A percentile compares a stretch with the other conserved stretches of the same genome.
These are phyloP conservation scores for Suillus tomentosus DNA, from an alignment of 768 basidiomycete genomes.

Conservation along the genomic window DNA sequence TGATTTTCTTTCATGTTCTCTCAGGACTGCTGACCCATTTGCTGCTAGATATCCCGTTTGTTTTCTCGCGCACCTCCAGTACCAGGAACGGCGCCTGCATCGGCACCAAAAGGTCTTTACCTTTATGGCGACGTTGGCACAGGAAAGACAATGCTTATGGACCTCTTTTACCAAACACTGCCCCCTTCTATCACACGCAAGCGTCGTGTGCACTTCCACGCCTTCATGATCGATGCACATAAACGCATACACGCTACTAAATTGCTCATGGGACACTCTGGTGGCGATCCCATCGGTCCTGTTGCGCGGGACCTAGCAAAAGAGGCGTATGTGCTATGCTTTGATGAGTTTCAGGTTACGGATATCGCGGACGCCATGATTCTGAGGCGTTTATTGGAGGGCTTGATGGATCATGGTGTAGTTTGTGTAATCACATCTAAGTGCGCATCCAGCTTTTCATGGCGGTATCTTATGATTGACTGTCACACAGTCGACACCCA, in stretches of 20 bases:
- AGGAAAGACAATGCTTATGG: slow-evolving; percentile 99
- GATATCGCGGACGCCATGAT: slow-evolving; percentile 99
- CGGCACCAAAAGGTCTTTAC: slow-evolving; percentile 85
- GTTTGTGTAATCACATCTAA: slow-evolving; percentile 97
- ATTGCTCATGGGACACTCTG: slow-evolving; percentile 61
- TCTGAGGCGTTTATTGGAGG: slow-evolving; percentile 83
- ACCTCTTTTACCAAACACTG: slow-evolving; percentile 88
- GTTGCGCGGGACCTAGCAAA: slow-evolving; percentile 86
- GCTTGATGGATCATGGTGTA: slow-evolving; percentile 84
- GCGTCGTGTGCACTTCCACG: slow-evolving; percentile 95
- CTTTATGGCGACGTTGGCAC: slow-evolving; percentile 97
- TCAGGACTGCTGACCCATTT: slow-evolving; percentile 33
- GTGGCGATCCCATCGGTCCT: slow-evolving; percentile 83
- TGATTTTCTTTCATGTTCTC: slow-evolving; percentile 21
- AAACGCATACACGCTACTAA: slow-evolving; percentile 88
- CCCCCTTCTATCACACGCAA: slow-evolving; percentile 66
- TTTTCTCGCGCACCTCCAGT: slow-evolving; percentile 29
- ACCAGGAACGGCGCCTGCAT: slow-evolving; percentile 41
- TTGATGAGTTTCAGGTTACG: slow-evolving; percentile 99
- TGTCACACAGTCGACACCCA: slow-evolving; percentile 81
- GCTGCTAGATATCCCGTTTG: slow-evolving; percentile 28
- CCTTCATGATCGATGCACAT: slow-evolving; percentile 99
- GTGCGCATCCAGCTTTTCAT: slow-evolving; percentile 48
- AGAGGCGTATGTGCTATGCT: slow-evolving; percentile 86
- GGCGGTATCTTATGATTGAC: slow-evolving; percentile 8